Conservation (phyloP, 129 eudicot species). For the Chrysanthemum lavandulifolium region DNA sequence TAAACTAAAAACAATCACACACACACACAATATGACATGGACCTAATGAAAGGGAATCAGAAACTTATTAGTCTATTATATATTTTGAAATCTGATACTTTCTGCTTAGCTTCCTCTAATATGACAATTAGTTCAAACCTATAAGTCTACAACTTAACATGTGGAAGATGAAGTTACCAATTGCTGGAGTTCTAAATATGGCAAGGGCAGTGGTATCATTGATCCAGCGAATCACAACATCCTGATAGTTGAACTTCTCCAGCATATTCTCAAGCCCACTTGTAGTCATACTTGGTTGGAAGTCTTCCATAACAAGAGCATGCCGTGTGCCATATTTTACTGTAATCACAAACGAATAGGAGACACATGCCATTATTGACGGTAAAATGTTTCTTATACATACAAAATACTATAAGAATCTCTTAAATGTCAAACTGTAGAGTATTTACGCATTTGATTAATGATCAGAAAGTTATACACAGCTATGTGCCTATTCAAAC, state of each 20-base stretch:
- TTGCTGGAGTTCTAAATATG: conserved; percentile 80
- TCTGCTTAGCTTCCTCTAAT: neutral
- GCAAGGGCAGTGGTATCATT: conserved; percentile 91
- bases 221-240: conserved; percentile 81
- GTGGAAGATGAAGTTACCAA: conserved; percentile 47
- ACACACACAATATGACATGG: neutral
- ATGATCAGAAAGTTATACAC: too few species aligned
- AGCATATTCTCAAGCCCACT: conserved; percentile 75
- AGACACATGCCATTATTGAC: too few species aligned
- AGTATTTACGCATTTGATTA: too few species aligned
- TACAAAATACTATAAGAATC: too few species aligned
- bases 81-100: neutral
- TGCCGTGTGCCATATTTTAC: conserved; percentile 84
- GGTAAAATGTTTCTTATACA: too few species aligned
- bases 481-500: neutral
- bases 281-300: conserved; percentile 75
- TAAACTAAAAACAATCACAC: neutral
- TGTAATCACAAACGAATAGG: conserved; percentile 25
- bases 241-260: conserved; percentile 61
- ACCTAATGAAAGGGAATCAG: neutral
- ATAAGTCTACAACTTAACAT: neutral
- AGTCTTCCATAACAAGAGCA: conserved; percentile 79
- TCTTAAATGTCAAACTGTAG: too few species aligned
- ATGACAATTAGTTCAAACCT: neutral
- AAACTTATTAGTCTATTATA: neutral